Evolutionary conservation across 129 eudicot genomes (phyloP), one percentile per base, ranked within the genome.

Genomic region (Flaveria trinervia): DNA sequence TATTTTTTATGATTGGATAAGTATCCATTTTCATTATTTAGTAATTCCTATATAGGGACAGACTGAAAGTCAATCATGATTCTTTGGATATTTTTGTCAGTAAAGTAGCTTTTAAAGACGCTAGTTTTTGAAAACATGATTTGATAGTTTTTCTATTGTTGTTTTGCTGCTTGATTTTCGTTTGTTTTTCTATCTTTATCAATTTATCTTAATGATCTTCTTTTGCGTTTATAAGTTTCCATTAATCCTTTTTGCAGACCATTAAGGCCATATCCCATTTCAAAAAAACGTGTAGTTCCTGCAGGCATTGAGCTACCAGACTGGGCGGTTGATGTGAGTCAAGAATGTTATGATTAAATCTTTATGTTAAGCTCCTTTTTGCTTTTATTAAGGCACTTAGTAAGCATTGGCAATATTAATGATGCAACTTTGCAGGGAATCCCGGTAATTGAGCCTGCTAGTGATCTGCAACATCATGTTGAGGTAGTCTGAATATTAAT

Each of bases 241-340:
- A 51, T 39, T 79, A 55, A 68, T 18, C 44, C 9, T 43, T 23
- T 52, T 5, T 85, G 85, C 84, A 94, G 99, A 83, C 72, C 89
- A 20, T 77, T 94, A 73, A 87, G 87, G 78, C 96, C 99, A 54
- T 88, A 84, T 77, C 97, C 97, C 57, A 89, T 94, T 82, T 94
- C 98, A 70, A 80, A 85, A 73, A 86, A 77, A 60, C 96, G 94
- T 39, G 28, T 46, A 60, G 78, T 94, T 54, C 99, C 97, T 74
- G 83, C 86, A 73, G 86, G 89, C 56, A 83, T 94, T 69, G 96
- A 91, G 75, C 82, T 51, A 30, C 99, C 99, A 60, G 99, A 94
- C 78, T 94, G 99, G 99, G 99, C 97, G 64, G 17, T 73, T 87
- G 97, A 91, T 83, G 99, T 94, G 84, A 94, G 97, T 86, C 9